phyloP scores from a whole-genome alignment of 108 stramenopile genomes.

The Nitzschia sp. region DNA sequence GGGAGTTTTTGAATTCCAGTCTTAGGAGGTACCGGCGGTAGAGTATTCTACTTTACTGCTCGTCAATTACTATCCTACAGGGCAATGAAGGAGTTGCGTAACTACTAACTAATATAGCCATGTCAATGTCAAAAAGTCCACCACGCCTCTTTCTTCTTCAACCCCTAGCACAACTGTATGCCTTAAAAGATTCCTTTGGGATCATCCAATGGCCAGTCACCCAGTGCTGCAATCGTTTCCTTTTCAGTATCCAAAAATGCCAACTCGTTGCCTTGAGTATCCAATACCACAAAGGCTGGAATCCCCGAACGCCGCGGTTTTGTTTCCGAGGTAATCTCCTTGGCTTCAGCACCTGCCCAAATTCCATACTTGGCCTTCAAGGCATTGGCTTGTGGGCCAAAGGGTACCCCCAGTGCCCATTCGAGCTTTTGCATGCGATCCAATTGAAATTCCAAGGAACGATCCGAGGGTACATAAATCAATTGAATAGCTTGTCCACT shows the following conservation, averaged over 20 bases:
- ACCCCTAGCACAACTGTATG: too few species aligned
- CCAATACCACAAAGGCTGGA: constrained; percentile 67
- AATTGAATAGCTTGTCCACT: constrained; percentile 50
- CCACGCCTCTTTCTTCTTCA: too few species aligned
- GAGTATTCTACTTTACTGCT: too few species aligned
- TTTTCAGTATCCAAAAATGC: constrained; percentile 56
- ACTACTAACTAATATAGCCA: too few species aligned
- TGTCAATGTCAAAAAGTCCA: too few species aligned
- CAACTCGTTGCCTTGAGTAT: constrained; percentile 49
- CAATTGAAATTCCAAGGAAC: constrained; percentile 30
- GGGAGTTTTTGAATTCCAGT: too few species aligned
- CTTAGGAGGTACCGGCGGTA: too few species aligned
- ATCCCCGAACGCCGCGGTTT: constrained; percentile 57
- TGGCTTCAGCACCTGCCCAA: constrained; percentile 50
- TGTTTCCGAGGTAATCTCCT: constrained; percentile 24
- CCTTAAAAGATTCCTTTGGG: constrained; percentile 52
- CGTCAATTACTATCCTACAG: too few species aligned
- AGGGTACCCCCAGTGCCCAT: constrained; percentile 42
- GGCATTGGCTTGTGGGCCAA: constrained; percentile 49
- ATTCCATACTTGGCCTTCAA: constrained; percentile 55
- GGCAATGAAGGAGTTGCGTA: too few species aligned
- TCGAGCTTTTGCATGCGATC: constrained; percentile 40
- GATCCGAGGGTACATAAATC: constrained; percentile 62
- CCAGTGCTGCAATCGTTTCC: constrained; percentile 47
- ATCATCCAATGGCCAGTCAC: constrained; percentile 62